These are phyloP conservation scores for Bassia scoparia DNA, from an alignment of 148 eudicot species.

Conservation along the genomic window DNA sequence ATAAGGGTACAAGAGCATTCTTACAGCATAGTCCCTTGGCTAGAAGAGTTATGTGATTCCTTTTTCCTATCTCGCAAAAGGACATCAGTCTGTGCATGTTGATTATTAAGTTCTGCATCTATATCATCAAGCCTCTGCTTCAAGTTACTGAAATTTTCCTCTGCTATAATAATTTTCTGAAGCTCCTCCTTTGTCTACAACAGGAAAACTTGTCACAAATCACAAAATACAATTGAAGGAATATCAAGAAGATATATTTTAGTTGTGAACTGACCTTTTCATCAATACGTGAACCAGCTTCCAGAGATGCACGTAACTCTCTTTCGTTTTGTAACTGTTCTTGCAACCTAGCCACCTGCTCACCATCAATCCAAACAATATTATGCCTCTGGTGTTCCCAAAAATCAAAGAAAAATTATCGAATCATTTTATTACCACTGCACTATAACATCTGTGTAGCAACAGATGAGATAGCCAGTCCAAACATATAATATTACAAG, in stretches of 20 bases:
- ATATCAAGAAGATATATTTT: not conserved
- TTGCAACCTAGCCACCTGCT: constrained; percentile 67
- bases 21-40: constrained; percentile 43
- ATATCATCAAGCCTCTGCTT: constrained; percentile 68
- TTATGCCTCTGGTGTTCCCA: not conserved
- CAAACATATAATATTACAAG: too few species aligned
- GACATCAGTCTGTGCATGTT: constrained; percentile 45
- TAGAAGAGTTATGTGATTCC: constrained; percentile 31
- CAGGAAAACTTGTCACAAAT: constrained; percentile 20
- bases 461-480: too few species aligned
- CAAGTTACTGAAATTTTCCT: constrained; percentile 50
- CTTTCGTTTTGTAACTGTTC: constrained; percentile 73
- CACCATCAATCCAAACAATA: constrained; percentile 14
- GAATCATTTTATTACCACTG: not conserved
- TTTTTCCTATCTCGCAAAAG: constrained; percentile 30
- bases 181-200: constrained; percentile 45
- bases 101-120: constrained; percentile 48
- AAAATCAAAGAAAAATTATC: not conserved
- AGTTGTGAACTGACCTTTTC: constrained; percentile 52
- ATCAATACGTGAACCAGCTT: constrained; percentile 50
- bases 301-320: constrained; percentile 57
- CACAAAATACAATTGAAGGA: not conserved
- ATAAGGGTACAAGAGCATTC: constrained; percentile 11
- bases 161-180: constrained; percentile 53
- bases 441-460: not conserved